phyloP scores from a whole-genome alignment of 148 eudicot genomes.

The Spergularia marina region DNA sequence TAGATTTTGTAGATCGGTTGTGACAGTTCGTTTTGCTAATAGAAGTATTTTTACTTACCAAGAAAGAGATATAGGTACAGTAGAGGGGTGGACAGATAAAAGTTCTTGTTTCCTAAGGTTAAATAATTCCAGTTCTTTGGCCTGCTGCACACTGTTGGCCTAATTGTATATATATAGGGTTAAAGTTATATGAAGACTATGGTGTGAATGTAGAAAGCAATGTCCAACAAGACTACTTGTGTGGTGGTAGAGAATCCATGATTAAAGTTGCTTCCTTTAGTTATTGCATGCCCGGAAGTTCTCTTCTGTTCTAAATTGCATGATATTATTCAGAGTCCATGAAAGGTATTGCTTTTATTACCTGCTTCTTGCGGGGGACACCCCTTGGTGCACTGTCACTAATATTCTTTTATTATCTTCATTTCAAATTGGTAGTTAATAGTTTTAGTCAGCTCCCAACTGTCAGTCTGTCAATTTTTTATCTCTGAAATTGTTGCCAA shows the following conservation, averaged over 20 bases:
- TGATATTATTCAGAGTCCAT: not conserved
- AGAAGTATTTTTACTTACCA: too few species aligned
- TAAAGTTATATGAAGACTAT: not conserved
- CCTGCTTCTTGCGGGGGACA: not conserved
- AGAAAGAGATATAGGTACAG: not conserved
- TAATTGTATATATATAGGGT: not conserved
- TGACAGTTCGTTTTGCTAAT: too few species aligned
- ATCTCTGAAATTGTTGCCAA: constrained; percentile 9
- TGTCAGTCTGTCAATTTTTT: not conserved
- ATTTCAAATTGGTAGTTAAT: not conserved
- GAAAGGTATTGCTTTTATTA: not conserved
- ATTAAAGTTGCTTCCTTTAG: not conserved
- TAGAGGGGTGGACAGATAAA: not conserved
- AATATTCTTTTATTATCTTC: not conserved
- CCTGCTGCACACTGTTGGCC: constrained; percentile 1
- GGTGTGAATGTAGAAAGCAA: not conserved
- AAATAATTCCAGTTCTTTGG: not conserved
- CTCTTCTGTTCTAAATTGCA: not conserved
- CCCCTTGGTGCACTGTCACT: not conserved
- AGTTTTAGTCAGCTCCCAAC: not conserved
- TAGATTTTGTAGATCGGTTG: too few species aligned
- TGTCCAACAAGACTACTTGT: not conserved
- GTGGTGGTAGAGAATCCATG: not conserved
- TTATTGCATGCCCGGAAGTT: not conserved
- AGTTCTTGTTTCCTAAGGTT: not conserved